Conservation (phyloP, 352 stramenopile genomes). For the Globisporangium heterothallicum region DNA sequence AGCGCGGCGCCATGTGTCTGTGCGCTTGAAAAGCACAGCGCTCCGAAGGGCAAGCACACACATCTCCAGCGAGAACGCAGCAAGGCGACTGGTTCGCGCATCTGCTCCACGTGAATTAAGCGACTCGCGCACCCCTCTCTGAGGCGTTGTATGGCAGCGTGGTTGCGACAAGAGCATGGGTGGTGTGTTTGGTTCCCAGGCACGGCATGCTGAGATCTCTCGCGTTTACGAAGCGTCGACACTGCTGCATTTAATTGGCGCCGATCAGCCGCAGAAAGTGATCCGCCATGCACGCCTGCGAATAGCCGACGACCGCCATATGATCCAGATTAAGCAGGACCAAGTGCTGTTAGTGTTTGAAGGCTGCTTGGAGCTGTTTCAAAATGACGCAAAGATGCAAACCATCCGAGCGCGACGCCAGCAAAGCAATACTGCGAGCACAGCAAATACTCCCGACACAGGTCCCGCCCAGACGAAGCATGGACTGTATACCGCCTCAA, state of each 20-base stretch:
- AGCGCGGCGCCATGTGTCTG: neutral
- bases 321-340: conserved; percentile 21
- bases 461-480: conserved; percentile 15
- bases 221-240: conserved; percentile 52
- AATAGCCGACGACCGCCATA: conserved; percentile 28
- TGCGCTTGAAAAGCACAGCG: neutral
- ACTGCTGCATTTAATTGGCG: conserved; percentile 56
- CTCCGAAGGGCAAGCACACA: conserved; percentile 1
- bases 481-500: conserved; percentile 9
- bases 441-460: neutral
- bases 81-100: too few relatives aligned
- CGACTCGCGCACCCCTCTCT: too few relatives aligned
- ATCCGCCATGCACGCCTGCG: conserved; percentile 41
- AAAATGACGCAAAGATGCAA: conserved; percentile 34
- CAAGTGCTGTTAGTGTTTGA: conserved; percentile 53
- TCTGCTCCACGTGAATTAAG: too few relatives aligned
- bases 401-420: conserved; percentile 30
- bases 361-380: conserved; percentile 43
- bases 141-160: conserved; percentile 12
- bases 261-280: conserved; percentile 42
- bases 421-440: neutral
- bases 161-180: conserved; percentile 33
- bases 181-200: conserved; percentile 36
- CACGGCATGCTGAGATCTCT: conserved; percentile 30
- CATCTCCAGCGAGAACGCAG: neutral